Evolutionary conservation across 1,284 basidiomycete genomes (phyloP).

Genomic region (Irpex sp.): DNA sequence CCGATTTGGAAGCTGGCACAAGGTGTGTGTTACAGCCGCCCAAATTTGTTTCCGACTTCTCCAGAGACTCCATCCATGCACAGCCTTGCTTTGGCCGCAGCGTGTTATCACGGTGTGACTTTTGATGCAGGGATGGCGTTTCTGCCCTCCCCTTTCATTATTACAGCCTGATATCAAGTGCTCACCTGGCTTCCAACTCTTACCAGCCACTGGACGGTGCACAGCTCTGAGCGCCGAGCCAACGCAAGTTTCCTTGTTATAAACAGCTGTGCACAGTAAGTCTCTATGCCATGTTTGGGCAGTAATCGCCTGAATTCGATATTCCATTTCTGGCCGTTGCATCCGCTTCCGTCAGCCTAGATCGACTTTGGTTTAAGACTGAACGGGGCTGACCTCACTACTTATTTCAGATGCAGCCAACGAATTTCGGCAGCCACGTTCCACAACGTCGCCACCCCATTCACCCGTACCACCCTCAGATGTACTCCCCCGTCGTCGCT

Average conservation of each 20-base stretch:
- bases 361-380: neutral
- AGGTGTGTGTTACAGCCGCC: neutral
- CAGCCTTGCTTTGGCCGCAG: neutral
- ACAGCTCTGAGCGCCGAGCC: neutral
- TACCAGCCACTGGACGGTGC: neutral
- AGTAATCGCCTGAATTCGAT: constrained; percentile 1
- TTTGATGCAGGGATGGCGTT: neutral
- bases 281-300: constrained; percentile 1
- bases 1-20: neutral
- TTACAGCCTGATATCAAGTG: no score
- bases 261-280: neutral
- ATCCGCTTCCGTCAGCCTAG: constrained; percentile 9
- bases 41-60: neutral
- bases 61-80: neutral
- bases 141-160: neutral
- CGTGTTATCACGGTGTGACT: neutral
- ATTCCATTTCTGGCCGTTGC: constrained; percentile 4
- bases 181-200: no score
- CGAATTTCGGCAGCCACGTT: neutral
- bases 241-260: neutral
- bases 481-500: constrained; percentile 5
- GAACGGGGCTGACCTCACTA: neutral
- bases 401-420: constrained; percentile 5
- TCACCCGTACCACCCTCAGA: neutral
- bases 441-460: neutral